A percentile compares a stretch with the other conserved stretches of the same genome.
Conservation (phyloP, 2,329 filamentous ascomycete genomes). For the Sordariomycetes sp. region DNA sequence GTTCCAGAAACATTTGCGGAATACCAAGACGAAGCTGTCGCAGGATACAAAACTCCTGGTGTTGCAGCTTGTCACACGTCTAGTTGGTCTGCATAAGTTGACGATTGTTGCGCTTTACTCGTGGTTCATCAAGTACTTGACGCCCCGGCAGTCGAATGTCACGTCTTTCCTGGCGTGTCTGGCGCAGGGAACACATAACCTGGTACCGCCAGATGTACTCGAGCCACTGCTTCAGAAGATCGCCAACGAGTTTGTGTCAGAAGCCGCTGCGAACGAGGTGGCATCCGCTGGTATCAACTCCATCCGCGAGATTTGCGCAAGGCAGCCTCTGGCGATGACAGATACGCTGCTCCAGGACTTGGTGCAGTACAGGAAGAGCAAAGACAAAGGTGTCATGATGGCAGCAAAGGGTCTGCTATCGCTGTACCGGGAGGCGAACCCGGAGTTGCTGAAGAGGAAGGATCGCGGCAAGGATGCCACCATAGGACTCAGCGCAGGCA, state of each 20-base stretch:
- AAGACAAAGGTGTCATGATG: conserved; percentile 99
- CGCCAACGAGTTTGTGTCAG: conserved; percentile 95
- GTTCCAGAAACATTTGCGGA: conserved; percentile 86
- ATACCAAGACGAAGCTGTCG: conserved; percentile 72
- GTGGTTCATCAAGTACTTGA: conserved; percentile 90
- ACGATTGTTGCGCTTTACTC: conserved; percentile 88
- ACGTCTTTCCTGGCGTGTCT: conserved; percentile 89
- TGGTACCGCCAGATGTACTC: conserved; percentile 86
- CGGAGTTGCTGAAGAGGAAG: conserved; percentile 79
- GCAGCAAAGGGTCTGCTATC: conserved; percentile 86
- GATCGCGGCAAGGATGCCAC: conserved; percentile 88
- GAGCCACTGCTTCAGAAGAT: conserved; percentile 92
- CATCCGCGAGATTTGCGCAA: conserved; percentile 85
- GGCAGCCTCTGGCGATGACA: conserved; percentile 92
- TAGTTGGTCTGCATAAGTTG: conserved; percentile 88
- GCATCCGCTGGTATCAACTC: conserved; percentile 87
- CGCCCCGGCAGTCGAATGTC: conserved; percentile 78
- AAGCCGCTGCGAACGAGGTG: conserved; percentile 84
- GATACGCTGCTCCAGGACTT: conserved; percentile 93
- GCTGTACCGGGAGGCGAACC: conserved; percentile 83
- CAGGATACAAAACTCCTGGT: conserved; percentile 87
- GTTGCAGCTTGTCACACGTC: conserved; percentile 78
- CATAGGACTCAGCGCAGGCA: conserved; percentile 68
- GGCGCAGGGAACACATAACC: conserved; percentile 81
- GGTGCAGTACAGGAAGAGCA: conserved; percentile 92